phyloP scores from a whole-genome alignment of 78 protist species.

The Trichosphaerium sp. region DNA sequence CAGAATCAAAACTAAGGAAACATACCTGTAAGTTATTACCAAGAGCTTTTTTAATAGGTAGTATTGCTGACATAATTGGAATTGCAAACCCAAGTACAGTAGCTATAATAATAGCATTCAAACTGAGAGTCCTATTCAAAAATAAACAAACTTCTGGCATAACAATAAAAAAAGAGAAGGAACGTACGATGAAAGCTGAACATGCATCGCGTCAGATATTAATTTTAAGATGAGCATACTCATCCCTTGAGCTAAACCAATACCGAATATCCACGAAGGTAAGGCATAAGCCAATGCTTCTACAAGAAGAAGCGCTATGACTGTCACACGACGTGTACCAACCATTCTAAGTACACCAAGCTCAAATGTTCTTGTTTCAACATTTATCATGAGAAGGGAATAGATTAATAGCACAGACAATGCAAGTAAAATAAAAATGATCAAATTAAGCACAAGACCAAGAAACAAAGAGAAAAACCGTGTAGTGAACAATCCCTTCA shows the following conservation, averaged over 20 bases:
- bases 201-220: background rate
- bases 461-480: constrained; percentile 61
- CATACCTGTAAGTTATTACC: constrained; percentile 31
- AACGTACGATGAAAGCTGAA: background rate
- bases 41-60: constrained; percentile 75
- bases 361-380: constrained; percentile 84
- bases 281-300: constrained; percentile 65
- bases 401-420: constrained; percentile 70
- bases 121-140: background rate
- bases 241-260: constrained; percentile 32
- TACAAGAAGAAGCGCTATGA: constrained; percentile 49
- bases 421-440: constrained; percentile 43
- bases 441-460: constrained; percentile 63
- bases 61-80: constrained; percentile 58
- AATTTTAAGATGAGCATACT: constrained; percentile 5
- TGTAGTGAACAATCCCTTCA: constrained; percentile 12
- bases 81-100: constrained; percentile 54
- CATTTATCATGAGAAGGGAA: constrained; percentile 73
- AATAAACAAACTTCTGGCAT: too few relatives aligned
- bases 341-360: constrained; percentile 74
- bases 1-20: too few relatives aligned
- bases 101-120: constrained; percentile 29
- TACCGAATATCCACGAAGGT: constrained; percentile 77
- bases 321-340: too few relatives aligned
- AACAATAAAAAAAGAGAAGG: too few relatives aligned